Base-by-base conservation (phyloP, 495 filamentous ascomycete genomes). In the Amniculicola lignicola region DNA sequence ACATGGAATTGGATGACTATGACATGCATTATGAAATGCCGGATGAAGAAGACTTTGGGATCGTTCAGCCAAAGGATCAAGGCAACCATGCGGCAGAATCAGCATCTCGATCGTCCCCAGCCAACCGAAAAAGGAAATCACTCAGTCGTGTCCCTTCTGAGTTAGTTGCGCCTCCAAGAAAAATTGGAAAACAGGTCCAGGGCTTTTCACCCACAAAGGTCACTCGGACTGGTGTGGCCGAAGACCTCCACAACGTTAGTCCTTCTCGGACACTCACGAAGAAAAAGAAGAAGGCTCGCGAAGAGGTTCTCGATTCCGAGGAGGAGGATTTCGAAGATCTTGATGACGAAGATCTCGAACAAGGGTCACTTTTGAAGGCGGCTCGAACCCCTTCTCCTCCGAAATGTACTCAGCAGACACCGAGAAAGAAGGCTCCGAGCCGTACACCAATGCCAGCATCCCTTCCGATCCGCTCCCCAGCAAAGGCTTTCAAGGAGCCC, bases 91-190 rank as follows among this genome's bases (percentile, higher is more conserved):
- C 18, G 22, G 46, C 37, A 38, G 52, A 52, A n/a, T 12, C 12
- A 14, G 29, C 5, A 19, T 18, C 27, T 22, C 18, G 29, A 15
- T 33, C 15, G 40, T 39, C 14, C 36, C 19, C 28, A 44, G 41
- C 1, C 33, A 59, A 15, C 15, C 43, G 43, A 19, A 62, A 59
- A n/a, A 46, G 55, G 18, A 65, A 57, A 41, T 60, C 61, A 4
- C 21, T 53, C n/a, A 60, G 61, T 45, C 55, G 50, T 1, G 50
- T 52, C 9, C 31, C 61, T n/a, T 60, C 61, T 15, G 61, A 53
- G 25, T 33, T 35, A 1, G 46, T 41, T 22, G 3, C 46, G 6
- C 61, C 61, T 11, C 15, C 51, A 19, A 55, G 43, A 18, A 60
- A 59, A 23, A 24, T 52, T 0, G 43, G 44, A 19, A 64, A 39